Evolutionary conservation across 768 basidiomycete species (phyloP).

Genomic region (Hygrocybe punicea): DNA sequence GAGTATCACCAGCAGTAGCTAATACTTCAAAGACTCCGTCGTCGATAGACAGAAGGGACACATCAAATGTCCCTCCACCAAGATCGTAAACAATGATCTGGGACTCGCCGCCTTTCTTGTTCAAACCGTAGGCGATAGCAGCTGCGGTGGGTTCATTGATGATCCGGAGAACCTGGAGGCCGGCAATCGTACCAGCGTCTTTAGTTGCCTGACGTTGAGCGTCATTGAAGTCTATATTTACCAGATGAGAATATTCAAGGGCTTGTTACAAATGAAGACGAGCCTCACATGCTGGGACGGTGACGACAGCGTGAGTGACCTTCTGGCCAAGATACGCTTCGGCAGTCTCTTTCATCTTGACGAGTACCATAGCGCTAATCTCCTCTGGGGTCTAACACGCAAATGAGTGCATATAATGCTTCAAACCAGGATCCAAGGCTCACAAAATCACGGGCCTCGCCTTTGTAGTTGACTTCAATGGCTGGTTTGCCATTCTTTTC

Average conservation of each 20-base stretch:
- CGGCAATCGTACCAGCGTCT: conserved; percentile 93
- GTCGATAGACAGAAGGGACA: conserved; percentile 91
- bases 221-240: conserved; percentile 83
- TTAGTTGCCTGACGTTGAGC: conserved; percentile 99
- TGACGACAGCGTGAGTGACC: conserved; percentile 96
- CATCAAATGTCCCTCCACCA: conserved; percentile 98
- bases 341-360: conserved; percentile 99
- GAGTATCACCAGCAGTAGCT: conserved; percentile 91
- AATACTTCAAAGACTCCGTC: conserved; percentile 90
- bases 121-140: conserved; percentile 96
- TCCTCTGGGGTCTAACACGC: conserved; percentile 80
- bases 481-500: conserved; percentile 78
- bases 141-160: conserved; percentile 98
- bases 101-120: conserved; percentile 91
- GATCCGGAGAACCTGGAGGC: conserved; percentile 92
- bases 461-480: conserved; percentile 75
- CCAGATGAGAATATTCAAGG: conserved; percentile 11
- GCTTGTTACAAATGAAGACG: background rate
- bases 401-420: background rate
- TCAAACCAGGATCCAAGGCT: conserved; percentile 28
- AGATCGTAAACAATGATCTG: conserved; percentile 98
- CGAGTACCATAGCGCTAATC: conserved; percentile 91
- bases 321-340: conserved; percentile 96
- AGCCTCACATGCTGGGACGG: conserved; percentile 88
- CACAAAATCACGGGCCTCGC: conserved; percentile 79